Evolutionary conservation across 108 stramenopile species (phyloP).

Genomic region (Nitzschia inconspicua): DNA sequence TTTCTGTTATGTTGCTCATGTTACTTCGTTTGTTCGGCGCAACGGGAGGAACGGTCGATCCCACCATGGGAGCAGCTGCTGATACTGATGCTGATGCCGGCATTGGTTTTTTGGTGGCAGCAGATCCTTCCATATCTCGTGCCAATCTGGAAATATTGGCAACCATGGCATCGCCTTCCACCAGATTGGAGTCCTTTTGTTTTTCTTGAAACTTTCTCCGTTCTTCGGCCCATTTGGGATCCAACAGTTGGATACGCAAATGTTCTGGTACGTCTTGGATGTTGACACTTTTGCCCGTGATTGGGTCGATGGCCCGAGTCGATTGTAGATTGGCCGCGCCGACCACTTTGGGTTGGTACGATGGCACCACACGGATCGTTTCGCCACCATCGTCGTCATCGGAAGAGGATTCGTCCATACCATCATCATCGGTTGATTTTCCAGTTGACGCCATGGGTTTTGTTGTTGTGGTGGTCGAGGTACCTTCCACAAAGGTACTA

Average conservation of each 20-base stretch:
- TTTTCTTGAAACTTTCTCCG: slow-evolving; percentile 83
- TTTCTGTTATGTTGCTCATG: not conserved
- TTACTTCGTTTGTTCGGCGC: too few species aligned
- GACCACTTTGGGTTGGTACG: slow-evolving; percentile 91
- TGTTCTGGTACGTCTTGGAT: slow-evolving; percentile 90
- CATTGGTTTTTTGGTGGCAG: too few species aligned
- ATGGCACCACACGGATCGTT: slow-evolving; percentile 81
- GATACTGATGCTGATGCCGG: too few species aligned
- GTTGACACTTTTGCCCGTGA: slow-evolving; percentile 87
- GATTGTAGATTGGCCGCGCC: slow-evolving; percentile 48
- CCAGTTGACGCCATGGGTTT: slow-evolving; percentile 1
- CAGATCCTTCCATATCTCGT: not conserved
- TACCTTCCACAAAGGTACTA: slow-evolving; percentile 61
- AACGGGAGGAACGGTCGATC: too few species aligned
- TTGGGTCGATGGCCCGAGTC: slow-evolving; percentile 87
- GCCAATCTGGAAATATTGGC: slow-evolving; percentile 72
- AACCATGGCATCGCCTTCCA: slow-evolving; percentile 89
- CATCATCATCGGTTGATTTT: slow-evolving; percentile 15
- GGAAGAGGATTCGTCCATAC: slow-evolving; percentile 52
- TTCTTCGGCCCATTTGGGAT: slow-evolving; percentile 96
- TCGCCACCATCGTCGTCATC: slow-evolving; percentile 74
- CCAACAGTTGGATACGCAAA: slow-evolving; percentile 96
- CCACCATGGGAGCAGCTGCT: too few species aligned
- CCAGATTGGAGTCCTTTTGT: slow-evolving; percentile 91
- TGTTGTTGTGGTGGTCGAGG: not conserved